Evolutionary conservation across 352 stramenopile species (phyloP), one percentile per base, ranked within the genome.

Genomic region (Ophiocytium majus): DNA sequence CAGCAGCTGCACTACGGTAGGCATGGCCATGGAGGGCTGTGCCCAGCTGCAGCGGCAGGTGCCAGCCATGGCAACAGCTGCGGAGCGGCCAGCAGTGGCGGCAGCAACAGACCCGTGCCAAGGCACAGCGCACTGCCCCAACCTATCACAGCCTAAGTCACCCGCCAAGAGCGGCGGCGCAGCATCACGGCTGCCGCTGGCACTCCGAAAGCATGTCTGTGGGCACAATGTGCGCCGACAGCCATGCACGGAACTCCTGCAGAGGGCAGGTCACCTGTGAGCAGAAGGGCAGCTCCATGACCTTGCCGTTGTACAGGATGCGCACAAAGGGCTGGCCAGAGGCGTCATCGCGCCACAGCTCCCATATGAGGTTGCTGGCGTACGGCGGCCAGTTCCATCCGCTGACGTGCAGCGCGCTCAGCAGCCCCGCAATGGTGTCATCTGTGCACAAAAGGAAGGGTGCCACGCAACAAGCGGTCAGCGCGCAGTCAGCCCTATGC

Each of bases 361-460:
- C 85, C 80, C 84, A 49, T 14, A 88, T 71, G 14, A 88, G 80
- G 50, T 88, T 88, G 80, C 85, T 88, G 28, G 85, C 74, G 63
- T 88, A 88, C 1, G 85, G 85, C 0, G 85, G 85, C 85, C 85
- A 88, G 63, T 74, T 80, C 85, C 85, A 88, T 0, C 82, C 85
- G 0, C 64, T 64, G 36, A 85, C 82, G 37, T 88, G 80, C 63
- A 88, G 63, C 9, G 85, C 80, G 32, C 63, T 76, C 64, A 88
- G 79, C 32, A 88, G 76, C 19, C 85, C 85, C 49, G 66, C 85
- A 35, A 88, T 71, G 37, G 85, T 88, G 81, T 88, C 85, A 81
- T 81, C 75, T 81, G 36, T 14, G 50, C 64, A 17, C 19, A 66
- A 19, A 28, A 66, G 28, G n/a, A n/a, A n/a, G n/a, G n/a, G n/a